Evolutionary conservation across 768 basidiomycete species (phyloP).

Genomic region (Psilocybe cyanescens): DNA sequence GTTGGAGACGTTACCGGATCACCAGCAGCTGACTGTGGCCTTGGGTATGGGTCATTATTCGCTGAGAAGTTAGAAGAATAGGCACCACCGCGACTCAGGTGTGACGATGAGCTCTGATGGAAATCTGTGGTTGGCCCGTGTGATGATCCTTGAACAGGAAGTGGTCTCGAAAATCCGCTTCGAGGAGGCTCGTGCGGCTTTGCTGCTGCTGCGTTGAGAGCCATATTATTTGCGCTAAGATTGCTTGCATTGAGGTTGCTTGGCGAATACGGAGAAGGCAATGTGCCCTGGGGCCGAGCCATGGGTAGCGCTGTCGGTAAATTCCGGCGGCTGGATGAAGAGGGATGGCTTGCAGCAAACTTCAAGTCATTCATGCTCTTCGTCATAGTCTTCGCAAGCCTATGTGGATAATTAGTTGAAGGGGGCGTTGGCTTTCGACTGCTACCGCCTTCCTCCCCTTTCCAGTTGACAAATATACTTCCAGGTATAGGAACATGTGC

Average conservation of each 20-base stretch:
- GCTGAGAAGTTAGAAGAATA: constrained; percentile 36
- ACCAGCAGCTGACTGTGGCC: constrained; percentile 68
- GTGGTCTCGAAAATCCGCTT: constrained; percentile 34
- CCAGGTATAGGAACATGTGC: constrained; percentile 49
- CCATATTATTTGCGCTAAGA: constrained; percentile 14
- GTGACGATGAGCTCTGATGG: constrained; percentile 23
- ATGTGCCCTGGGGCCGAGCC: constrained; percentile 27
- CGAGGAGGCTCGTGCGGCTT: constrained; percentile 49
- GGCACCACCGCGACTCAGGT: constrained; percentile 25
- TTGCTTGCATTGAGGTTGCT: constrained; percentile 7
- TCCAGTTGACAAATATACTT: constrained; percentile 55
- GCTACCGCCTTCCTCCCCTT: constrained; percentile 46
- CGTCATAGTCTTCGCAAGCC: constrained; percentile 31
- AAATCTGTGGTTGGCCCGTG: constrained; percentile 36
- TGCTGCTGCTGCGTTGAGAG: constrained; percentile 36
- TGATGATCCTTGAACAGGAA: constrained; percentile 44
- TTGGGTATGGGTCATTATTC: constrained; percentile 58
- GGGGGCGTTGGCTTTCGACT: constrained; percentile 37
- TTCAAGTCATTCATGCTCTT: constrained; percentile 61
- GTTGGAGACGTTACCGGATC: constrained; percentile 47
- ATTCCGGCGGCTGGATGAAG: constrained; percentile 32
- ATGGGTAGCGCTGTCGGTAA: constrained; percentile 34
- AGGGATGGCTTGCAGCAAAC: constrained; percentile 13
- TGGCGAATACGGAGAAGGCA: constrained; percentile 26
- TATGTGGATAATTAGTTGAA: constrained; percentile 34